Evolutionary conservation across 2,329 filamentous ascomycete species (phyloP), one percentile per base, ranked within the genome.

Genomic region (Aureobasidium mangrovei): DNA sequence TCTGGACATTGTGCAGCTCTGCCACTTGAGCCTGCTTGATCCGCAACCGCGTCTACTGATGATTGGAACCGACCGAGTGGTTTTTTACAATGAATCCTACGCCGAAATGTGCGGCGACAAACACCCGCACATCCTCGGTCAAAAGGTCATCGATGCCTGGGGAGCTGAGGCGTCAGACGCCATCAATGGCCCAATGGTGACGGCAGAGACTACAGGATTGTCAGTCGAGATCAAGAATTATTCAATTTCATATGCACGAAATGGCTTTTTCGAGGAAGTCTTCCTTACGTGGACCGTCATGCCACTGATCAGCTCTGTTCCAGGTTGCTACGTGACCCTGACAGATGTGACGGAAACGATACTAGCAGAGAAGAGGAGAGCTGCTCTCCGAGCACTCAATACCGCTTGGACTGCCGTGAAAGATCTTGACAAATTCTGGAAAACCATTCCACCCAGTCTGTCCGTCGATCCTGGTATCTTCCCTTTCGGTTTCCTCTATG

Each of bases 401-500:
- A 35, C 40, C 24, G 41, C 43, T 27, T 55, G 54, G 49, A 35
- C 40, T 26, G 41, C 40, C 9, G 35, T 52, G 31, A 29, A 47
- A 8, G 54, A 56, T 10, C 51, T 54, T 42, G 18, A 33, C 7
- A 18, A 46, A 2, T 55, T 58, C 28, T 58, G 57, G 57, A 39
- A 52, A 24, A 42, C 18, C 7, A 47, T 56, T 7, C 42, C 48
- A 5, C n/a, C 43, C 24, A 53, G 44, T 8, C 9, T 55, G 7
- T 38, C 40, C 7, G 26, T 45, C 10, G 49, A 58, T 27, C 44
- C 49, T 4, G 40, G 35, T 29, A 48, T 55, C n/a, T 56, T 58
- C 24, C 57, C 57, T 38, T 58, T 58, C 31, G 57, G 54, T 1
- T 56, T 56, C n/a, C 35, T 58, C 4, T 58, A 58, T 27, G 54